A percentile compares a stretch with the other conserved stretches of the same genome.
phyloP scores from a whole-genome alignment of 225 moss, liverwort and hornwort genomes.

The Physcomitrellopsis africana region DNA sequence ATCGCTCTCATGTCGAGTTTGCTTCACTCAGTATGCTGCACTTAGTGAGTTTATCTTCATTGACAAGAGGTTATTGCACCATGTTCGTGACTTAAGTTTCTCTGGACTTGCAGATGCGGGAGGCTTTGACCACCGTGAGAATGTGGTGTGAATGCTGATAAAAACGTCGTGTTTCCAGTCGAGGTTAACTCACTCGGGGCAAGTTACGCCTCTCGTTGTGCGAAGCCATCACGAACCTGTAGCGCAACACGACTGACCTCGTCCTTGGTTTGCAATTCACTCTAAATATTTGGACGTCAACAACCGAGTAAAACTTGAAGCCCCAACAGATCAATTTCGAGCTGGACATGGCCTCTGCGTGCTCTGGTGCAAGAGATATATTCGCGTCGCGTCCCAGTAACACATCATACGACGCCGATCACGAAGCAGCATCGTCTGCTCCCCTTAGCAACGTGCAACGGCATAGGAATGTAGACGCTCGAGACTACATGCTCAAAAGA shows the following conservation, averaged over 20 bases:
- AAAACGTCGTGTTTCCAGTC: constrained; percentile 1
- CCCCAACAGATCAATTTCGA: constrained; percentile 28
- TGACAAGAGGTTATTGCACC: background rate
- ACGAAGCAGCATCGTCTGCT: background rate
- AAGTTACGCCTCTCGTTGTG: constrained; percentile 28
- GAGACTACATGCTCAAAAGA: constrained; percentile 74
- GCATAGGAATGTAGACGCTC: constrained; percentile 50
- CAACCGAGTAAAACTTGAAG: background rate
- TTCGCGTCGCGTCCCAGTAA: constrained; percentile 26
- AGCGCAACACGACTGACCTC: constrained; percentile 10
- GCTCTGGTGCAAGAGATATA: constrained; percentile 37
- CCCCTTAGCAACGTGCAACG: constrained; percentile 1
- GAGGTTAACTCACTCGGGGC: constrained; percentile 28
- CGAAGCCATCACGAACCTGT: constrained; percentile 18
- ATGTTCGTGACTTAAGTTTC: background rate
- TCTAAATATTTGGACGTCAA: background rate
- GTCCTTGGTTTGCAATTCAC: background rate
- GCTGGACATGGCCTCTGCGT: constrained; percentile 29
- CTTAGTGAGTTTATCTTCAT: too few relatives aligned
- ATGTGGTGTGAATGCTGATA: background rate
- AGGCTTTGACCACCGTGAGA: background rate
- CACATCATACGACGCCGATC: constrained; percentile 16
- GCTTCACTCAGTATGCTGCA: background rate
- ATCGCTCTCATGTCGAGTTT: background rate
- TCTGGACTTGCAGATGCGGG: constrained; percentile 4